A percentile compares a stretch with the other conserved stretches of the same genome.
These are phyloP conservation scores for Astrephomene gubernaculifera DNA, from an alignment of 139 green algal genomes.

Conservation along the genomic window DNA sequence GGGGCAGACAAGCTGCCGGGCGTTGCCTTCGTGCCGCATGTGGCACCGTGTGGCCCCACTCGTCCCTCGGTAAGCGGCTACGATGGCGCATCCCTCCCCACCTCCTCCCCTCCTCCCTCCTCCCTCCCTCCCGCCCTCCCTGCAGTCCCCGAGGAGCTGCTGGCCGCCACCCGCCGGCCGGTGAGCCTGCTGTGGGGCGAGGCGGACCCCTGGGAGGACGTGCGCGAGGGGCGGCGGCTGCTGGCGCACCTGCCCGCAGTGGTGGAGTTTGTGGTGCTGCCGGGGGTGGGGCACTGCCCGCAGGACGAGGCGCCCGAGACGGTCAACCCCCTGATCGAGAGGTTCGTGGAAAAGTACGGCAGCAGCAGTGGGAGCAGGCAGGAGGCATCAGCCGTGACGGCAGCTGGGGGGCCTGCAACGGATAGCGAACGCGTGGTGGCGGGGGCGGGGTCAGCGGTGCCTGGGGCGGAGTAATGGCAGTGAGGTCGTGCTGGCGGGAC, in stretches of 20 bases:
- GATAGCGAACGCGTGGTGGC: no score
- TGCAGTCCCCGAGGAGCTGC: constrained; percentile 88
- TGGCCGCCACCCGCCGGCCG: constrained; percentile 70
- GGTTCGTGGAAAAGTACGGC: constrained; percentile 69
- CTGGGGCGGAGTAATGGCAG: no score
- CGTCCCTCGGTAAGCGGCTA: no score
- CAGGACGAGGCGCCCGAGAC: constrained; percentile 74
- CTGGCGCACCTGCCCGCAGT: constrained; percentile 71
- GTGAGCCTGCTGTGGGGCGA: constrained; percentile 93
- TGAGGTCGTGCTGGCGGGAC: no score
- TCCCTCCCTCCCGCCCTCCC: no score
- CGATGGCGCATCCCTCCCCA: no score
- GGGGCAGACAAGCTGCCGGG: no score
- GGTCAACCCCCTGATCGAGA: constrained; percentile 92
- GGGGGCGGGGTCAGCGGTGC: no score
- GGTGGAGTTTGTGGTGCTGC: constrained; percentile 87
- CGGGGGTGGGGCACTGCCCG: constrained; percentile 59
- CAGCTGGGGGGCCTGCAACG: no score
- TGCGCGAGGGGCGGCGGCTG: constrained; percentile 75
- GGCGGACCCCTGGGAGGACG: constrained; percentile 91
- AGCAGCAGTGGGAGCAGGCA: background rate
- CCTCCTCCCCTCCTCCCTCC: no score
- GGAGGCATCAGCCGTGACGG: background rate
- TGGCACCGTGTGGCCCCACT: no score
- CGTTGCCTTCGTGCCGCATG: no score